Evolutionary conservation across 75 land plant species (phyloP), one percentile per base, ranked within the genome.

Genomic region (Pseudotsuga menziesii): DNA sequence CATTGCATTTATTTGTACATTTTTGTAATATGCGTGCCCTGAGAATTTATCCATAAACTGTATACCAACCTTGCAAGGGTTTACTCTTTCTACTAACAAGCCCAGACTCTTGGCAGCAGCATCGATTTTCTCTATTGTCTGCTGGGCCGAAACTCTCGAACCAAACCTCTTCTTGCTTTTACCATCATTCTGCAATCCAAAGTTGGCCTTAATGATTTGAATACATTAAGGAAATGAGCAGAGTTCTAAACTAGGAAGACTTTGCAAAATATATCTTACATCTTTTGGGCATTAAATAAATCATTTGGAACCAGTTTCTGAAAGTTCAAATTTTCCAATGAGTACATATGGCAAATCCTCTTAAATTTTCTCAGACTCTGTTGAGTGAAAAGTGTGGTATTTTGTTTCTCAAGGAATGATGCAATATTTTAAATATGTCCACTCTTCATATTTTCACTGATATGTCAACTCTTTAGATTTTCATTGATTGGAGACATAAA

Each of bases 111-210:
- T 83, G 55, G 82, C 88, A 25, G 85, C 88, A 67, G 58, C 84
- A 71, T 85, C 83, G 17, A 86, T 79, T 81, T 79, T 85, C 54
- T 67, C 74, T 57, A 83, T 58, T 13, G 88, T 88, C 74, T 83
- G 88, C 56, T 60, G 3, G 15, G 80, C 56, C 4, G 85, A 58
- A 77, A 78, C 77, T 69, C 77, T 71, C n/a, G 88, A 88, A 12
- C 88, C 90, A 61, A 85, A 62, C 66, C 32, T 88, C 69, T 72
- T 78, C 64, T 74, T 88, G 56, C 76, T 17, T 25, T 80, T 80
- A 13, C 77, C 74, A 23, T 61, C 77, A 58, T 71, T 72, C 85
- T 82, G 56, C 20, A 77, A 57, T 12, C 54, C n/a, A 41, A 69
- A 7, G 11, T 69, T 69, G 11, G 54, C 72, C 15, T 69, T 64